phyloP scores from a whole-genome alignment of 1,139 yeast species.

The Oligophagozyma castellii region DNA sequence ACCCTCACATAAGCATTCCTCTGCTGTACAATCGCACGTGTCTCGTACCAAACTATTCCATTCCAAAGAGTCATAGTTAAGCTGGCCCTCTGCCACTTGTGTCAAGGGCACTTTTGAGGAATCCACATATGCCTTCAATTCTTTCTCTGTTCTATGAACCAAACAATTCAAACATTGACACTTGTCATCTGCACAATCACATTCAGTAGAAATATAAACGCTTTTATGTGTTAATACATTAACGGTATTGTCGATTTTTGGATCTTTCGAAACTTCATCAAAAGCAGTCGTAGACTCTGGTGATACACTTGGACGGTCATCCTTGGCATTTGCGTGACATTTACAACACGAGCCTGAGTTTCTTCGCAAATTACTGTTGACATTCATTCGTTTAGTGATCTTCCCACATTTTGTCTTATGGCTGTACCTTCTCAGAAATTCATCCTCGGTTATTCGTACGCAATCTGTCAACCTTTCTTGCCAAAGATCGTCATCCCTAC shows the following conservation, averaged over 20 bases:
- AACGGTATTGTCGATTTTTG: not conserved
- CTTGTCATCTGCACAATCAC: conserved; percentile 20
- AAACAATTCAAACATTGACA: conserved; percentile 24
- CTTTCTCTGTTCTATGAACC: conserved; percentile 24
- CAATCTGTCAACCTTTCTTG: no score
- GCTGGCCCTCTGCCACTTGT: conserved; percentile 12
- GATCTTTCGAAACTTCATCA: not conserved
- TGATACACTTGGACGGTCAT: not conserved
- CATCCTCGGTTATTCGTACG: conserved; percentile 5
- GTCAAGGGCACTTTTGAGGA: conserved; percentile 21
- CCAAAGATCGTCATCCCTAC: conserved; percentile 4
- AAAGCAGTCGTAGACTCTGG: not conserved
- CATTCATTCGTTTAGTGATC: no score
- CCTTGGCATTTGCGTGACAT: not conserved
- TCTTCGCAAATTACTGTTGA: not conserved
- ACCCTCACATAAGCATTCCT: conserved; percentile 13
- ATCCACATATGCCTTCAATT: conserved; percentile 18
- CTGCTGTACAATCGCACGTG: conserved; percentile 6
- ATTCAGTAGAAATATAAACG: conserved; percentile 21
- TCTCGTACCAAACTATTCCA: conserved; percentile 1
- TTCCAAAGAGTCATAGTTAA: conserved; percentile 7
- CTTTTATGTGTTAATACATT: conserved; percentile 17
- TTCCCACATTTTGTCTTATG: not conserved
- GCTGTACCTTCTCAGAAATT: conserved; percentile 10
- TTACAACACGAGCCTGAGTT: no score